These are phyloP conservation scores for Salix suchowensis DNA, from an alignment of 345 rosid species.

Conservation along the genomic window DNA sequence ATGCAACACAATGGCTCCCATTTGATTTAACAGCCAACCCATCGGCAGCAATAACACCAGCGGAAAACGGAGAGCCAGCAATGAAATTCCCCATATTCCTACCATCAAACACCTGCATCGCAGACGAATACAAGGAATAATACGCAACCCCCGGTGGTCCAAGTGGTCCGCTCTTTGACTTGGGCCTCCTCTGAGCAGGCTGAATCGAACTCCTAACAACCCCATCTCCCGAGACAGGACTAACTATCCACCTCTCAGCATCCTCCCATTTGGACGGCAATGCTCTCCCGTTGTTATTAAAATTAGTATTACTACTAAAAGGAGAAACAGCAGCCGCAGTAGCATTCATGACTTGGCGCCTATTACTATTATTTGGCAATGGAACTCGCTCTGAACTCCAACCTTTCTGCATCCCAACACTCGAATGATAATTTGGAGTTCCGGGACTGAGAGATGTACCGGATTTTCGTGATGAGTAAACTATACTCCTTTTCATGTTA, in stretches of 20 bases:
- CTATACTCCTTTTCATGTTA: constrained; percentile 43
- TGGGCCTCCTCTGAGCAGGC: constrained; percentile 61
- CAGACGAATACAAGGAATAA: constrained; percentile 70
- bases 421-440: constrained; percentile 59
- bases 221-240: constrained; percentile 79
- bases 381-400: constrained; percentile 96
- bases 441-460: constrained; percentile 86
- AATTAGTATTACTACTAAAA: constrained; percentile 25
- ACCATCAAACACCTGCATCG: constrained; percentile 57
- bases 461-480: constrained; percentile 41
- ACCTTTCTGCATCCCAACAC: constrained; percentile 76
- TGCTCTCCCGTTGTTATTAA: constrained; percentile 45
- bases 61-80: constrained; percentile 68
- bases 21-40: constrained; percentile 39
- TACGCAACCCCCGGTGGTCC: constrained; percentile 86
- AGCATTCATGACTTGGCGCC: constrained; percentile 39
- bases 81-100: constrained; percentile 42
- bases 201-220: constrained; percentile 42
- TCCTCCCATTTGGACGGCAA: constrained; percentile 99
- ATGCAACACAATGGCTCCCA: constrained; percentile 26
- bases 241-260: constrained; percentile 97
- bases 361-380: constrained; percentile 45
- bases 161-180: constrained; percentile 96
- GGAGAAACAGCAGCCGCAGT: constrained; percentile 43
- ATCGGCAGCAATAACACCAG: constrained; percentile 59